These are phyloP conservation scores for Sabuloglossum arenarium DNA, from an alignment of 495 filamentous ascomycete genomes.

Conservation along the genomic window DNA sequence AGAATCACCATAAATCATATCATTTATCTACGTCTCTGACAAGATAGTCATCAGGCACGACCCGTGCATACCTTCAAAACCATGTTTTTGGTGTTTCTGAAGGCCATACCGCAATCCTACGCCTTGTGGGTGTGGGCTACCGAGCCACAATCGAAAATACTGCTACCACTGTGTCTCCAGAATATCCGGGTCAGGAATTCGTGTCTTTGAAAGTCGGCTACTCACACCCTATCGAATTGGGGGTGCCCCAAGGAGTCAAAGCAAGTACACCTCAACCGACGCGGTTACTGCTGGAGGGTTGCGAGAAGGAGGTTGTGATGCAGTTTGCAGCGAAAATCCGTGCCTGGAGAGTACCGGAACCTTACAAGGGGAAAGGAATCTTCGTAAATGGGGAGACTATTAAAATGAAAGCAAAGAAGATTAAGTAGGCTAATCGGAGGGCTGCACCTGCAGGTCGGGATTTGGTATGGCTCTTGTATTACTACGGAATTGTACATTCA, in stretches of 20 bases:
- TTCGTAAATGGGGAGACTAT: constrained; percentile 95
- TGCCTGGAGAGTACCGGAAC: constrained; percentile 78
- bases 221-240: constrained; percentile 81
- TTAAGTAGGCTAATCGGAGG: constrained; percentile 44
- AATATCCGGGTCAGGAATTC: constrained; percentile 67
- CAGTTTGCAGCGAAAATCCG: constrained; percentile 77
- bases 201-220: constrained; percentile 88
- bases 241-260: constrained; percentile 60
- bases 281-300: constrained; percentile 71
- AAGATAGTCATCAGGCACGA: constrained; percentile 38
- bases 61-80: constrained; percentile 71
- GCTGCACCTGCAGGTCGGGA: background rate
- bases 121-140: constrained; percentile 93
- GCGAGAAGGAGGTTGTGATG: constrained; percentile 66
- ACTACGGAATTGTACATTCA: background rate
- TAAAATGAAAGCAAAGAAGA: constrained; percentile 96
- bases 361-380: constrained; percentile 98
- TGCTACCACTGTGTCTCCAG: constrained; percentile 42
- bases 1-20: constrained; percentile 14
- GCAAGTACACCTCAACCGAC: constrained; percentile 88
- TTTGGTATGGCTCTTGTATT: background rate
- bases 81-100: constrained; percentile 85
- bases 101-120: constrained; percentile 81
- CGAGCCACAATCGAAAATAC: constrained; percentile 60
- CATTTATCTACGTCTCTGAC: constrained; percentile 6